Base-by-base conservation (phyloP, 2,329 filamentous ascomycete species). In the Diaporthe aspalathi region DNA sequence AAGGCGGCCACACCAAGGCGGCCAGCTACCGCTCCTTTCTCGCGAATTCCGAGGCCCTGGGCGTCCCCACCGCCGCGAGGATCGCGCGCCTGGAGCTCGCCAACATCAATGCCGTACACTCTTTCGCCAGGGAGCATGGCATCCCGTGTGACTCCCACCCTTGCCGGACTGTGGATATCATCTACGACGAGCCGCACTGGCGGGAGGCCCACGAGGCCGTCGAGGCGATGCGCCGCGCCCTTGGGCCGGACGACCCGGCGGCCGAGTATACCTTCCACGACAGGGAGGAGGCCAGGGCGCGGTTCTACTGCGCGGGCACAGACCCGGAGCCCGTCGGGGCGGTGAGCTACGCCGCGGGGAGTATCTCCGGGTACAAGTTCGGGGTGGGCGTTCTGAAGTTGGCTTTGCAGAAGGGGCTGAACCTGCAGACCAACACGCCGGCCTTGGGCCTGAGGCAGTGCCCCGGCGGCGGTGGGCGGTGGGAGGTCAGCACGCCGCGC, bases 111-210 rank as follows among this genome's bases (percentile, higher is more conserved):
- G 84, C 84, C n/a, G 84, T 89, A 12, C 89, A 91, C 75, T 78
- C 76, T 0, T 86, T 91, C 72, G 87, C 88, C 0, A 76, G 77
- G 6, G 79, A 83, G 22, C 78, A 90, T 69, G 74, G 73, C 6
- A 86, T 89, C 40, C 77, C 80, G 14, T 84, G 87, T 75, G 89
- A 90, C 75, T 85, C 83, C 63, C 76, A 79, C 47, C 76, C 83
- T 12, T 86, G 87, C 74, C 80, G 84, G 29, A 91, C 89, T 0
- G 83, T 90, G 2, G 89, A 91, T 76, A 80, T 90, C 2, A 80
- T 90, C 40, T 90, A 89, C 76, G 86, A 89, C 71, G 71, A 80
- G 22, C 76, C 71, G 11, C 79, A 84, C 62, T 86, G 84, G 80
- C 76, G 77, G 5, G 69, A 75, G 2, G 83, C 84, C 1, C 75